Base-by-base conservation (phyloP, 129 eudicot genomes). In the Smallanthus sonchifolius region DNA sequence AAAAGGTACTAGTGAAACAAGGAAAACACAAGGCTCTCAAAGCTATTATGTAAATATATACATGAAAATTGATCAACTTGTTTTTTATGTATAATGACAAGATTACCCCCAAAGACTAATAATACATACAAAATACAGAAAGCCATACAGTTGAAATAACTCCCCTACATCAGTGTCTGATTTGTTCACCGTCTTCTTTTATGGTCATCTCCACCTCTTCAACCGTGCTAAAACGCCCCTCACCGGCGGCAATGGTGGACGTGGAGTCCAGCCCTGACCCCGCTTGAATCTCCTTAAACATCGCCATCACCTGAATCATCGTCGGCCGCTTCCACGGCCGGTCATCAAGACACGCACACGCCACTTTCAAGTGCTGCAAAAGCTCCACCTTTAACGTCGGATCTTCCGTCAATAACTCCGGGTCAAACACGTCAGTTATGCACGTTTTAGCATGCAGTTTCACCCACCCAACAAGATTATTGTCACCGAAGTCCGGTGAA, bases 391-490 rank as follows among this genome's bases (percentile, higher is more conserved):
- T 92, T 20, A 91, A 67, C 16, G 79, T 70, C 1, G 96, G 88
- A 30, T 95, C 97, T 55, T 88, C 99, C 40, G 68, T 86, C 69
- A 91, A 47, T 36, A 95, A 43, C 76, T 73, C 88, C 4, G 80
- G 88, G 63, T 95, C 99, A 30, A 95, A 91, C 17, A 95, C 96
- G 19, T 91, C 89, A 2, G 79, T 84, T 59, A 95, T 74, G 49
- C 54, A 75, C 67, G 42, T 52, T 62, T 77, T 91, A 0, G 87
- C 89, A 32, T 91, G 97, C 75, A 70, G 82, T 61, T 79, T 91
- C 35, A 95, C 99, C 99, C 99, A 95, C 71, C 99, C 97, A 5
- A 95, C 99, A 0, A 95, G 88, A 67, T 95, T 95, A 32, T 91
- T 91, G 68, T 95, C 99, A 2, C 99, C 99, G 51, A 95, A 95